phyloP scores from a whole-genome alignment of 345 rosid genomes.

The Hirschfeldia incana region DNA sequence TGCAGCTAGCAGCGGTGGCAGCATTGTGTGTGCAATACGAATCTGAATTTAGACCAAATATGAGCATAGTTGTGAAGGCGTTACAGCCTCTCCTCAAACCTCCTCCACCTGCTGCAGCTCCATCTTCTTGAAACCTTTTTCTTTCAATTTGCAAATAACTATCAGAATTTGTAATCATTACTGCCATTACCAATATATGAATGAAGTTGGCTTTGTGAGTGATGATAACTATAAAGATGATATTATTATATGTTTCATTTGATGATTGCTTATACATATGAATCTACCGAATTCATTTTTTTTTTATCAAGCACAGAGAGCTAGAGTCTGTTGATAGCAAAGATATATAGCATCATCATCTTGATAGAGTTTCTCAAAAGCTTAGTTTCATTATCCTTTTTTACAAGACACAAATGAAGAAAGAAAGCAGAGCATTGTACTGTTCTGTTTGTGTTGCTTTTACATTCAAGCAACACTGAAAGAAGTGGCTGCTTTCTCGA shows the following conservation, averaged over 20 bases:
- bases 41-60: conserved; percentile 89
- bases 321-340: background rate
- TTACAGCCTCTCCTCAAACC: conserved; percentile 74
- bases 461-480: conserved; percentile 75
- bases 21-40: conserved; percentile 91
- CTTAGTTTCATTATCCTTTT: conserved; percentile 31
- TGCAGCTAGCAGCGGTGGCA: conserved; percentile 93
- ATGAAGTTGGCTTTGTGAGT: conserved; percentile 17
- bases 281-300: background rate
- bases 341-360: conserved; percentile 28
- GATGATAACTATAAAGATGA: conserved; percentile 2
- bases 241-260: conserved; percentile 26
- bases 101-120: conserved; percentile 48
- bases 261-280: conserved; percentile 22
- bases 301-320: background rate
- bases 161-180: background rate
- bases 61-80: conserved; percentile 97
- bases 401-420: conserved; percentile 39
- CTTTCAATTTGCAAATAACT: background rate
- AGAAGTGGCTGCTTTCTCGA: conserved; percentile 70
- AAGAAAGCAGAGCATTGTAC: conserved; percentile 29
- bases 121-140: conserved; percentile 32
- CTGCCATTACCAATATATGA: conserved; percentile 16
- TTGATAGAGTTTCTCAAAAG: conserved; percentile 37
- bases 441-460: conserved; percentile 14